These are phyloP conservation scores for Patellifolia procumbens DNA, from an alignment of 179 eudicot species.

Conservation along the genomic window DNA sequence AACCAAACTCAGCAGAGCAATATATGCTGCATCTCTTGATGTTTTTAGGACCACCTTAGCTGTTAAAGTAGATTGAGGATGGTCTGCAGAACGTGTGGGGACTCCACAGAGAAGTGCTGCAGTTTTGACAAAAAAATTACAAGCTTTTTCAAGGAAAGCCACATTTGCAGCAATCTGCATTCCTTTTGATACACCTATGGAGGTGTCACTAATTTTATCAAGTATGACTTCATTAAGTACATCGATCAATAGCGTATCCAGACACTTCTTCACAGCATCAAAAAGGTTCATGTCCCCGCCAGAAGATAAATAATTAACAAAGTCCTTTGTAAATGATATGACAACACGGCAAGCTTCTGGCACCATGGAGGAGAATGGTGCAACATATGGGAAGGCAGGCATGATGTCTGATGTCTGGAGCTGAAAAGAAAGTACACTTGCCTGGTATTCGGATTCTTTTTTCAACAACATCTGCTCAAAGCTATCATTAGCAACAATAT, in stretches of 20 bases:
- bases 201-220: slow-evolving; percentile 55
- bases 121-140: slow-evolving; percentile 77
- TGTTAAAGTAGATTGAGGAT: slow-evolving; percentile 61
- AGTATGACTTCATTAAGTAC: slow-evolving; percentile 72
- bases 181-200: slow-evolving; percentile 69
- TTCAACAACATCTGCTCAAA: slow-evolving; percentile 80
- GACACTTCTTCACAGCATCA: slow-evolving; percentile 65
- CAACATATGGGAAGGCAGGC: slow-evolving; percentile 94
- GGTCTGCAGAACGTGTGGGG: slow-evolving; percentile 56
- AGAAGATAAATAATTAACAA: slow-evolving; percentile 70
- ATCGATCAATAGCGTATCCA: slow-evolving; percentile 80
- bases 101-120: slow-evolving; percentile 77
- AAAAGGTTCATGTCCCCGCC: slow-evolving; percentile 66
- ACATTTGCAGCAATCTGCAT: slow-evolving; percentile 93
- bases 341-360: slow-evolving; percentile 83
- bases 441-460: slow-evolving; percentile 77
- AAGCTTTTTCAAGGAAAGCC: slow-evolving; percentile 75
- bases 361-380: slow-evolving; percentile 93
- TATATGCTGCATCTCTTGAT: slow-evolving; percentile 83
- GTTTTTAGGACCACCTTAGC: slow-evolving; percentile 82
- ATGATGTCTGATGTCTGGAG: slow-evolving; percentile 78
- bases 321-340: slow-evolving; percentile 78
- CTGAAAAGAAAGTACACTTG: slow-evolving; percentile 70
- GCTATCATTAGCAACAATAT: slow-evolving; percentile 54
- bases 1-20: slow-evolving; percentile 61